phyloP scores from a whole-genome alignment of 2,329 filamentous ascomycete genomes.

The Aspergillus tubingensis region DNA sequence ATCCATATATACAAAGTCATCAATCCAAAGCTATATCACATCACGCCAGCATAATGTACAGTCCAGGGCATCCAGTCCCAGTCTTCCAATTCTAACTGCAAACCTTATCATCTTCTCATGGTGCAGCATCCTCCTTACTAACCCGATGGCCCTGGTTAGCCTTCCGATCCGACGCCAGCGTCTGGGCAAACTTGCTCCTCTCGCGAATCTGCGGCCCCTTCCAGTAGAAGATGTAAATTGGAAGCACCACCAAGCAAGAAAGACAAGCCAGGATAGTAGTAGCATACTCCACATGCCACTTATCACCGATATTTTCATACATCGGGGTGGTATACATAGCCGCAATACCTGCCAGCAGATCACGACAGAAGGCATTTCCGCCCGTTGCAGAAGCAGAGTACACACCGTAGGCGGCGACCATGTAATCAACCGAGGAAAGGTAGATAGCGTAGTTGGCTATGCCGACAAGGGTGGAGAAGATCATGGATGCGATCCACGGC shows the following conservation, averaged over 20 bases:
- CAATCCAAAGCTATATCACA: no score
- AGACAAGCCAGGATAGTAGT: slow-evolving; percentile 62
- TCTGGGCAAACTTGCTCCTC: slow-evolving; percentile 62
- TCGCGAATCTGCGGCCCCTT: slow-evolving; percentile 59
- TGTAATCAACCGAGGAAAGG: slow-evolving; percentile 74
- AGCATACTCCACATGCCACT: slow-evolving; percentile 57
- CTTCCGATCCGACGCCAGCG: slow-evolving; percentile 43
- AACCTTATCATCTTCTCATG: not conserved
- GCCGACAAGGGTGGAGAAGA: slow-evolving; percentile 66
- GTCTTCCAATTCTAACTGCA: no score
- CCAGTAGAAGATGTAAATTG: slow-evolving; percentile 66
- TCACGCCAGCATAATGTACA: no score
- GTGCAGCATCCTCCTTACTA: slow-evolving; percentile 22
- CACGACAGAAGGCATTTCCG: slow-evolving; percentile 71
- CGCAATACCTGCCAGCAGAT: slow-evolving; percentile 70
- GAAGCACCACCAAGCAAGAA: slow-evolving; percentile 58
- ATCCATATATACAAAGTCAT: no score
- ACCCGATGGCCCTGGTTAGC: slow-evolving; percentile 28
- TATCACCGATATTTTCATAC: slow-evolving; percentile 59
- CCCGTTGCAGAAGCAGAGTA: slow-evolving; percentile 73
- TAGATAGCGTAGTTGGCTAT: slow-evolving; percentile 73
- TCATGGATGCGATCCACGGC: slow-evolving; percentile 68
- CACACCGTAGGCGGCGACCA: slow-evolving; percentile 71
- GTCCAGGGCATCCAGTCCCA: no score
- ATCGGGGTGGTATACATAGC: slow-evolving; percentile 68